These are phyloP conservation scores for Colletotrichum caudatum DNA, from an alignment of 2,329 filamentous ascomycete genomes.

Conservation along the genomic window DNA sequence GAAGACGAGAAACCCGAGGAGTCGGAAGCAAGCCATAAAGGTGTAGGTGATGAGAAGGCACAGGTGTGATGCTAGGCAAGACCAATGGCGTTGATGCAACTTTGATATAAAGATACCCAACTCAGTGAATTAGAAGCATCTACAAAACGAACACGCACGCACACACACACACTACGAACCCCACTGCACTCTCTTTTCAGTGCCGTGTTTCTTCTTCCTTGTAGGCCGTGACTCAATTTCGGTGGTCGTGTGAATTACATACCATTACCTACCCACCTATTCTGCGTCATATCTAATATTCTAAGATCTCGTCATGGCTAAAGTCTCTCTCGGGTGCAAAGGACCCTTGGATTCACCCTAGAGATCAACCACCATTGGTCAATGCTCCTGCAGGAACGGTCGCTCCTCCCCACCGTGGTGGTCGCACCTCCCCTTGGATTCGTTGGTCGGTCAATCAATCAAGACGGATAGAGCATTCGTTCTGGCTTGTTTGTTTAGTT, in stretches of 20 bases:
- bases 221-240: not conserved
- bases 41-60: not conserved
- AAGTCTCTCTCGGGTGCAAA: not conserved
- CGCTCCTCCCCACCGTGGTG: not conserved
- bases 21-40: conserved; percentile 30
- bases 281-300: not conserved
- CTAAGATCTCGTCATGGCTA: not conserved
- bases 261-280: not conserved
- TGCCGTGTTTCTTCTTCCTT: not conserved
- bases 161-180: not conserved
- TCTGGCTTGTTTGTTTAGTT: too few species aligned
- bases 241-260: too few species aligned
- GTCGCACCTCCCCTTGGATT: not conserved
- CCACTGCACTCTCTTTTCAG: not conserved
- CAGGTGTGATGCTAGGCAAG: not conserved
- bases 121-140: conserved; percentile 11
- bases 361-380: conserved; percentile 4
- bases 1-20: conserved; percentile 50
- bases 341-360: not conserved
- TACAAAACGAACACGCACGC: too few species aligned
- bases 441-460: not conserved
- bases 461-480: not conserved
- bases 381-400: conserved; percentile 23
- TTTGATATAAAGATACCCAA: conserved; percentile 24
- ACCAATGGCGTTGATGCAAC: not conserved